Percentiles rank a stretch among this genome's conserved stretches.
Evolutionary conservation across 2,329 filamentous ascomycete genomes (phyloP).

Genomic region (Botrytis paeoniae): DNA sequence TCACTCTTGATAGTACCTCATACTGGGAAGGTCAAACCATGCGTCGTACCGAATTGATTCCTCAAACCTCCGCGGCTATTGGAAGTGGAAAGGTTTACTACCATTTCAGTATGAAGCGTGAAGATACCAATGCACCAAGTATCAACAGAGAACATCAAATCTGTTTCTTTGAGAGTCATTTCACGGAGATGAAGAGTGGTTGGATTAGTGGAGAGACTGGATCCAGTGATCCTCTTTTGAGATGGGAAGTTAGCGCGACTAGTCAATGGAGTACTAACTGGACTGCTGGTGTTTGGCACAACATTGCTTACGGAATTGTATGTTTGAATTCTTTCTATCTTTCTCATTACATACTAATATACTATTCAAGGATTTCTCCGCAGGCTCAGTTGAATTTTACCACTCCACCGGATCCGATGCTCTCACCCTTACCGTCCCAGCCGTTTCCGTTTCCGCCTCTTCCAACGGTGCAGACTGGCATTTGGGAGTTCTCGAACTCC

Average conservation of each 20-base stretch:
- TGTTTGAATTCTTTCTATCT: conserved; percentile 23
- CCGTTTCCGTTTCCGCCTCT: conserved; percentile 57
- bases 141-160: conserved; percentile 65
- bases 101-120: conserved; percentile 66
- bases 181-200: conserved; percentile 71
- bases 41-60: conserved; percentile 72
- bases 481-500: conserved; percentile 65
- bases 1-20: conserved; percentile 61
- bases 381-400: conserved; percentile 63
- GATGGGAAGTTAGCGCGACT: conserved; percentile 61
- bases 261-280: conserved; percentile 63
- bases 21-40: conserved; percentile 72
- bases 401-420: conserved; percentile 61
- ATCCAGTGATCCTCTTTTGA: conserved; percentile 52
- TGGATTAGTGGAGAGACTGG: conserved; percentile 51
- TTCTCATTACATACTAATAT: not conserved
- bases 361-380: conserved; percentile 52
- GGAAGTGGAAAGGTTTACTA: conserved; percentile 66
- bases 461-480: conserved; percentile 73
- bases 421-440: conserved; percentile 56
- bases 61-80: conserved; percentile 64
- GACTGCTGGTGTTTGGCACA: conserved; percentile 55
- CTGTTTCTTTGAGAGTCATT: conserved; percentile 64
- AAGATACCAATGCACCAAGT: conserved; percentile 57
- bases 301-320: conserved; percentile 68